A percentile compares a stretch with the other conserved stretches of the same genome.
phyloP scores from a whole-genome alignment of 2,329 filamentous ascomycete species.

The Stenocarpella maydis region DNA sequence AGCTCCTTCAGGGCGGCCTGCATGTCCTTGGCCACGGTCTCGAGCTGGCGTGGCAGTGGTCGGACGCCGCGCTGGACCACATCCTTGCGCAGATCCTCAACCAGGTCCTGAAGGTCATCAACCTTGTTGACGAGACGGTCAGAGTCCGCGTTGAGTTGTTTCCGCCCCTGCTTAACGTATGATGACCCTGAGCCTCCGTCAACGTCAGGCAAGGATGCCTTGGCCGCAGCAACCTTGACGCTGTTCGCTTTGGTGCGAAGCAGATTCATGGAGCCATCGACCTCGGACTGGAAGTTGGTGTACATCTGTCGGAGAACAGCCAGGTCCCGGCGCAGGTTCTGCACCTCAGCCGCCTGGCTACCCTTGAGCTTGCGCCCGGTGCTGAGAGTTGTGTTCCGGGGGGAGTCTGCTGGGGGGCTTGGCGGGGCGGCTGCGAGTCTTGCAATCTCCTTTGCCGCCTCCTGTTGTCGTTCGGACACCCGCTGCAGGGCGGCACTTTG shows the following conservation, averaged over 20 bases:
- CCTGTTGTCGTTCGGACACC: conserved; percentile 90
- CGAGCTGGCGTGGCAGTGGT: conserved; percentile 88
- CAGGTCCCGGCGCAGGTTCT: conserved; percentile 84
- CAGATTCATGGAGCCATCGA: conserved; percentile 85
- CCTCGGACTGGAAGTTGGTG: conserved; percentile 86
- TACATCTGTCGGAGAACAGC: conserved; percentile 94
- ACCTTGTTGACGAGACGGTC: conserved; percentile 91
- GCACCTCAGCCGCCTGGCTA: conserved; percentile 78
- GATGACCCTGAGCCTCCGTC: conserved; percentile 82
- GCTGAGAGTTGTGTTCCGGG: conserved; percentile 47
- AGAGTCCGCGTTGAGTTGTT: conserved; percentile 84
- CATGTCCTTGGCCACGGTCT: conserved; percentile 89
- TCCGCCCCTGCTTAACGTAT: conserved; percentile 88
- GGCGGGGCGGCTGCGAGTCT: conserved; percentile 59
- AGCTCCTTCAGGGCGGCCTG: conserved; percentile 82
- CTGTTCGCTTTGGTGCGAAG: conserved; percentile 83
- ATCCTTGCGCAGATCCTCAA: conserved; percentile 97
- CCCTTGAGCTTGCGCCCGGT: conserved; percentile 57
- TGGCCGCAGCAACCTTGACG: conserved; percentile 79
- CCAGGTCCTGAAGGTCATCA: conserved; percentile 95
- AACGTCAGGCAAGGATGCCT: conserved; percentile 74
- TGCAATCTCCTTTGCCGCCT: conserved; percentile 87
- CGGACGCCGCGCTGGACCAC: conserved; percentile 93
- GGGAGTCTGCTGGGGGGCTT: conserved; percentile 55
- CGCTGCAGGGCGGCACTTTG: conserved; percentile 83